phyloP scores from a whole-genome alignment of 129 eudicot genomes.

The Flaveria brownii region DNA sequence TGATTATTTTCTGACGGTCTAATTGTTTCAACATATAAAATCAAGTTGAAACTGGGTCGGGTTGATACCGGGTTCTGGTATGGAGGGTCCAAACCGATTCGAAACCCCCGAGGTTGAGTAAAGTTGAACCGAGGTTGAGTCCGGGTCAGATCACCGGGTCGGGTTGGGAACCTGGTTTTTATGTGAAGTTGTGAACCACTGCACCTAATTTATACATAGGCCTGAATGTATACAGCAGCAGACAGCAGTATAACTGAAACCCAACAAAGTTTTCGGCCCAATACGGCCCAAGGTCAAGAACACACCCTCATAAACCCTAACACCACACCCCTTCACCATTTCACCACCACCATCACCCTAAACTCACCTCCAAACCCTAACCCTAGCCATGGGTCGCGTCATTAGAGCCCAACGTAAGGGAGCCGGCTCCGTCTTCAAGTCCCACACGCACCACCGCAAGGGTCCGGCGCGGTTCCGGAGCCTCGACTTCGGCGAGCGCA shows the following conservation, averaged over 20 bases:
- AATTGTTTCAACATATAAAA: too few species aligned
- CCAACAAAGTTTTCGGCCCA: conserved; percentile 6
- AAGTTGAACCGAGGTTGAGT: too few species aligned
- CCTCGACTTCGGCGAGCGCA: conserved; percentile 88
- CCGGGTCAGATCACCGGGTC: too few species aligned
- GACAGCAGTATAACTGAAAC: neutral
- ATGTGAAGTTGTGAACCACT: too few species aligned
- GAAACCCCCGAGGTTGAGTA: too few species aligned
- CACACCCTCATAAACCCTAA: neutral
- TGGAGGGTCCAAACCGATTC: too few species aligned
- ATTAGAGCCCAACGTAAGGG: conserved; percentile 95
- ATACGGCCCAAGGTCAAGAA: conserved; percentile 5
- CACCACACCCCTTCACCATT: neutral
- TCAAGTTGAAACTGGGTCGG: too few species aligned
- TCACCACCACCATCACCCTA: conserved; percentile 4
- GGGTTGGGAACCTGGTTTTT: too few species aligned
- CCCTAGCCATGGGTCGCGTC: conserved; percentile 67
- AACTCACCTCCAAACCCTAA: conserved; percentile 22
- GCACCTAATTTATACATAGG: too few species aligned
- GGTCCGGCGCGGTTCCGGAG: conserved; percentile 77
- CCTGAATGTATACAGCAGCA: too few species aligned
- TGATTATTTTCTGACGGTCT: too few species aligned
- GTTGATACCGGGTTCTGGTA: too few species aligned
- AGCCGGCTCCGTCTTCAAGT: conserved; percentile 72
- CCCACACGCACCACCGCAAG: conserved; percentile 95